Conservation (phyloP, 371 early-diverging fungal genomes). For the Fennellomyces sp. region DNA sequence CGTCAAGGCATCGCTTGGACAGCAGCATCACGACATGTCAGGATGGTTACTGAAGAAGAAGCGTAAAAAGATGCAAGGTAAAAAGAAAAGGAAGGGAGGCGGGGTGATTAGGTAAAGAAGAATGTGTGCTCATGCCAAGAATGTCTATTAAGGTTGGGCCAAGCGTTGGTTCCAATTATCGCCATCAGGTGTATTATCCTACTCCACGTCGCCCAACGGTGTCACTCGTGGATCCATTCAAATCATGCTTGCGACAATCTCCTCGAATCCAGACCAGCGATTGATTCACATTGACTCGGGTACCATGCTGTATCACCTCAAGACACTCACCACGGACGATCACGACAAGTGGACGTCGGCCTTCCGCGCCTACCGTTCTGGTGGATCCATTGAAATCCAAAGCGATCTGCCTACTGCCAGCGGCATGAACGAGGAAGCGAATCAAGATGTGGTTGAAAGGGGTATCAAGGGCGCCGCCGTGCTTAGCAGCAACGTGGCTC, state of each 20-base stretch:
- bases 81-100: neutral
- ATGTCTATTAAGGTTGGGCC: conserved; percentile 86
- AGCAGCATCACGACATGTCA: conserved; percentile 32
- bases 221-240: conserved; percentile 78
- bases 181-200: conserved; percentile 62
- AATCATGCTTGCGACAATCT: conserved; percentile 64
- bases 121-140: too few relatives aligned
- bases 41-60: conserved; percentile 74
- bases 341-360: conserved; percentile 69
- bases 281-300: conserved; percentile 87
- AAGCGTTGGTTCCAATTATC: conserved; percentile 73
- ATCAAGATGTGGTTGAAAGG: conserved; percentile 4
- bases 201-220: conserved; percentile 61
- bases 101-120: neutral
- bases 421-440: neutral
- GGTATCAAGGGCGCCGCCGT: conserved; percentile 8
- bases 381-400: conserved; percentile 5
- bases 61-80: conserved; percentile 77
- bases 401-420: neutral
- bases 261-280: conserved; percentile 63
- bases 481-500: conserved; percentile 4
- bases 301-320: conserved; percentile 76
- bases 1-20: conserved; percentile 1
- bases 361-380: conserved; percentile 30
- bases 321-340: conserved; percentile 64